A percentile compares a stretch with the other conserved stretches of the same genome.
phyloP scores from a whole-genome alignment of 2,329 filamentous ascomycete genomes.

The Pyrenophora graminea region DNA sequence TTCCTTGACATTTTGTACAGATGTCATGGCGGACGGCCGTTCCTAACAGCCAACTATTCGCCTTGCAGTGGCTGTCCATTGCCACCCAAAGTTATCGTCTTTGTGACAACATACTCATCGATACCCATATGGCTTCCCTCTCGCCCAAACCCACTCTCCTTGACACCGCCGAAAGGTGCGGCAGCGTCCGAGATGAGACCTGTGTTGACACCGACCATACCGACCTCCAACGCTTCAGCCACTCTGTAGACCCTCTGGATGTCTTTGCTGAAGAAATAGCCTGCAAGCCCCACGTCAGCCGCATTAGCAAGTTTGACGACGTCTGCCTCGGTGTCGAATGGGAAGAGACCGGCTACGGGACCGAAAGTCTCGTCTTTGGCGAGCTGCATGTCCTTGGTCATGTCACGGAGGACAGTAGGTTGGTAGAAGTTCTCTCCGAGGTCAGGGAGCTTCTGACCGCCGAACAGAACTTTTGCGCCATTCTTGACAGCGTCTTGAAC shows the following conservation, averaged over 20 bases:
- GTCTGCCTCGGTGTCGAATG: slow-evolving; percentile 85
- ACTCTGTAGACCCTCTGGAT: slow-evolving; percentile 63
- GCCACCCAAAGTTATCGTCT: slow-evolving; percentile 61
- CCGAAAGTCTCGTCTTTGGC: slow-evolving; percentile 93
- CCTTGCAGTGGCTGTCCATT: slow-evolving; percentile 63
- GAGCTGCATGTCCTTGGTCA: slow-evolving; percentile 83
- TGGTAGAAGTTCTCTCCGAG: slow-evolving; percentile 86
- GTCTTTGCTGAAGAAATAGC: slow-evolving; percentile 83
- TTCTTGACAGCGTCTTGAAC: slow-evolving; percentile 42
- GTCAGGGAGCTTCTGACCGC: slow-evolving; percentile 71
- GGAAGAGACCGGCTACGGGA: slow-evolving; percentile 86
- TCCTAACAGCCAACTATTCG: slow-evolving; percentile 1
- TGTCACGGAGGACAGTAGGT: slow-evolving; percentile 84
- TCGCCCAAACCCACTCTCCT: slow-evolving; percentile 56
- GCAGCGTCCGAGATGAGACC: slow-evolving; percentile 56
- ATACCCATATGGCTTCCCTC: slow-evolving; percentile 58
- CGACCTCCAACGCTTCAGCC: slow-evolving; percentile 73
- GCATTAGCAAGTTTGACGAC: slow-evolving; percentile 82
- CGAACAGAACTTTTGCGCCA: slow-evolving; percentile 39
- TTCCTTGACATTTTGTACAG: neutral
- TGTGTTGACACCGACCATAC: slow-evolving; percentile 74
- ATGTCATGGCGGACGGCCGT: too few species aligned
- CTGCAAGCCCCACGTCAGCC: slow-evolving; percentile 84
- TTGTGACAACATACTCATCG: slow-evolving; percentile 54
- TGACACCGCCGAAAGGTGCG: slow-evolving; percentile 55